Percentiles rank a stretch among this genome's conserved stretches.
These are phyloP conservation scores for Aspergillus viridinutans DNA, from an alignment of 2,329 filamentous ascomycete species.

Conservation along the genomic window DNA sequence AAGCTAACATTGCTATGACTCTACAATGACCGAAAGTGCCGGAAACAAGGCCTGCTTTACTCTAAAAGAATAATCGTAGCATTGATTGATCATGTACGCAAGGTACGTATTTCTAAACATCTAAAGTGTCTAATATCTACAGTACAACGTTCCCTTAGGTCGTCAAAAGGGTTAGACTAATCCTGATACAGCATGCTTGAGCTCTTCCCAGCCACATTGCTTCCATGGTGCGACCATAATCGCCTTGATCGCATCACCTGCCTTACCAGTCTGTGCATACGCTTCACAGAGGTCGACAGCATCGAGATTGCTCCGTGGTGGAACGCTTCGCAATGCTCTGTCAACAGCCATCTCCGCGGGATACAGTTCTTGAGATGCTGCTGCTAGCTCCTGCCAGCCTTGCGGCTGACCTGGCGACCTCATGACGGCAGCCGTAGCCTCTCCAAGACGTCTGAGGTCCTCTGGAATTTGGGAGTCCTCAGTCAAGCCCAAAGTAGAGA, in stretches of 20 bases:
- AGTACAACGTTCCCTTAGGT: neutral
- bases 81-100: neutral
- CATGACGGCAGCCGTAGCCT: constrained; percentile 74
- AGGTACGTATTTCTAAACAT: neutral
- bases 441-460: constrained; percentile 53
- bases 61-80: neutral
- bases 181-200: constrained; percentile 27
- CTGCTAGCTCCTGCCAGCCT: constrained; percentile 74
- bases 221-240: constrained; percentile 81
- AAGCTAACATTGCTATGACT: neutral
- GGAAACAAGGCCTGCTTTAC: neutral
- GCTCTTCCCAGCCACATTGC: constrained; percentile 57
- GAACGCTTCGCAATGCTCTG: constrained; percentile 70
- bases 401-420: constrained; percentile 72
- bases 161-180: constrained; percentile 8
- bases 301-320: constrained; percentile 65
- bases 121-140: neutral
- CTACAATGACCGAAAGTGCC: neutral
- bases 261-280: constrained; percentile 67
- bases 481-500: constrained; percentile 57
- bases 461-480: constrained; percentile 38
- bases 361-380: constrained; percentile 51
- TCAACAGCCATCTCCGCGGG: constrained; percentile 73
- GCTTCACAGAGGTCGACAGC: constrained; percentile 67
- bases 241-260: constrained; percentile 70